Base-by-base conservation (phyloP, 805 yeast species). In the Blastobotrys chiropterorum region DNA sequence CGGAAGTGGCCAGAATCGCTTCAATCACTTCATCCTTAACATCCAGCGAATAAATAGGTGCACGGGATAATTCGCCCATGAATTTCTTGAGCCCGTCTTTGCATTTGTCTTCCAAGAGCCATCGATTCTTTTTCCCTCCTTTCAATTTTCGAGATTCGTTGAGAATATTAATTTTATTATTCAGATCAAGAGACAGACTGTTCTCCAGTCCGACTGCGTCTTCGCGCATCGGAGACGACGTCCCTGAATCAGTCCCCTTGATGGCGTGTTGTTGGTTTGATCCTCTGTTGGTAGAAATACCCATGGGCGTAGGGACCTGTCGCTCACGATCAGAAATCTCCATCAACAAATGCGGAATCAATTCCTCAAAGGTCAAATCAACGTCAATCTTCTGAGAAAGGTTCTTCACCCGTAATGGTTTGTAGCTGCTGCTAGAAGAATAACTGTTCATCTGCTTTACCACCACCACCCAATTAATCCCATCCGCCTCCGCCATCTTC, bases 11-110 rank as follows among this genome's bases (percentile, higher is more conserved):
- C 6, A 56, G 47, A 40, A 92, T 86, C 77, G 90, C 86, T 48
- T 90, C 92, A 55, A 94, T 66, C 1, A 88, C 86, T 55, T 90
- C 97, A 59, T 88, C 96, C 55, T 84, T 76, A 11, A 82, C 68
- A 63, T 92, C 98, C 34, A 92, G 80, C 0, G 85, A 79, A 46
- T 90, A 74, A 0, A 92, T 78, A 0, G 97, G 92, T 0, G 94
- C 83, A 19, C 71, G 68, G 0, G 83, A 73, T 40, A 92, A 65
- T 8, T 72, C 75, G 47, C 76, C 74, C 41, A 89, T 63, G 46
- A 84, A 71, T 2, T 70, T 63, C 1, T 76, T 75, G 0, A 86
- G 75, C 0, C 86, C 85, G 50, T 77, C 75, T 55, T 78, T 79
- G 0, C 95, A 80, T 50, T 79, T 82, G 55, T 86, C 89, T 54